Conservation (phyloP, 768 basidiomycete genomes). For the Pulveroboletus ravenelii region DNA sequence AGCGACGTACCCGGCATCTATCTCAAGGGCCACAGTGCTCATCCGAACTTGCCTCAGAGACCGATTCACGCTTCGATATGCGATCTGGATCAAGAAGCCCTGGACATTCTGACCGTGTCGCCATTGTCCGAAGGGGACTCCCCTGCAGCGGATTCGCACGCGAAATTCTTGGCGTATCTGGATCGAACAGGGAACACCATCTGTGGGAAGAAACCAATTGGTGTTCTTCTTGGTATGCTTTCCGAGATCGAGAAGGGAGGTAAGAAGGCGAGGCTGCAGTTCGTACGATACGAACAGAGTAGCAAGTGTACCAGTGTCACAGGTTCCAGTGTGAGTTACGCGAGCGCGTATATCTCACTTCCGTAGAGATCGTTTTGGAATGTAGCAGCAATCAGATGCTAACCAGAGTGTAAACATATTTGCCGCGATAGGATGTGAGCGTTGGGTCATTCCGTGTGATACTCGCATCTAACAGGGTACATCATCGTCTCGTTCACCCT, state of each 20-base stretch:
- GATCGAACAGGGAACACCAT: conserved; percentile 86
- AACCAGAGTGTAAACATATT: conserved; percentile 1
- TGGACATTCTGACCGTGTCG: conserved; percentile 62
- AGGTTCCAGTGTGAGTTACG: conserved; percentile 95
- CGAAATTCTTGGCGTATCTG: conserved; percentile 63
- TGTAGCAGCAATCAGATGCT: background rate
- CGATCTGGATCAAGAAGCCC: conserved; percentile 81
- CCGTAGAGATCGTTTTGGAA: conserved; percentile 11
- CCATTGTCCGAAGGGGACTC: conserved; percentile 38
- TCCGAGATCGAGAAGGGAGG: conserved; percentile 46
- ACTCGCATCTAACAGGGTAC: background rate
- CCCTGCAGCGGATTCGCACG: conserved; percentile 53
- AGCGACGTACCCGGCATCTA: conserved; percentile 42
- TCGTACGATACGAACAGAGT: conserved; percentile 95
- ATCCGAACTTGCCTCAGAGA: conserved; percentile 38
- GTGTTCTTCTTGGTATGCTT: conserved; percentile 81
- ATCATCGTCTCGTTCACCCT: background rate
- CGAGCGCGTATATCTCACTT: conserved; percentile 78
- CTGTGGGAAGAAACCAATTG: conserved; percentile 94
- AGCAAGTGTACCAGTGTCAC: conserved; percentile 59
- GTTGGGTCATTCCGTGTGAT: background rate
- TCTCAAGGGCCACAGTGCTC: conserved; percentile 43
- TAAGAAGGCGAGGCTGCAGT: conserved; percentile 47
- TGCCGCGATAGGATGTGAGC: background rate
- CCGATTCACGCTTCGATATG: conserved; percentile 83